Evolutionary conservation across 768 basidiomycete genomes (phyloP).

Genomic region (Lentinula sp.): DNA sequence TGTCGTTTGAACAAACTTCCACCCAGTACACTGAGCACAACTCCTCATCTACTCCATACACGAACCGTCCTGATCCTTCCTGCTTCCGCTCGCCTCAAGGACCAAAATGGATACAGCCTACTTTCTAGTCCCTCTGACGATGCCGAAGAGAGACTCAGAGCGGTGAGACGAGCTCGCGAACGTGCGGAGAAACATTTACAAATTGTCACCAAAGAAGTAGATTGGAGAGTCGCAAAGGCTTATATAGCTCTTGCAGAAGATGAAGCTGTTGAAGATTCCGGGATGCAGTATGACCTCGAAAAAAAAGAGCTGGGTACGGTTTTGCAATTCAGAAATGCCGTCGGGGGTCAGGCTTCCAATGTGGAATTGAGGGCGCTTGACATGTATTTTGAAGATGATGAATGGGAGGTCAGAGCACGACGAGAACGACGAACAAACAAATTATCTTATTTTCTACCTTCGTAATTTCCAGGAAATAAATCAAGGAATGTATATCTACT

Average conservation of each 20-base stretch:
- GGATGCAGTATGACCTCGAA: conserved; percentile 21
- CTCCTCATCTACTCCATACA: conserved; percentile 71
- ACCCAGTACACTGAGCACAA: conserved; percentile 56
- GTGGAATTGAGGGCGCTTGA: conserved; percentile 50
- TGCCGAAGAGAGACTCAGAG: conserved; percentile 27
- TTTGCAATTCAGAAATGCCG: conserved; percentile 4
- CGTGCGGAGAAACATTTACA: conserved; percentile 58
- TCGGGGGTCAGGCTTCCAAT: conserved; percentile 9
- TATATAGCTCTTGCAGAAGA: conserved; percentile 66
- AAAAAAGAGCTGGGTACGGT: conserved; percentile 21
- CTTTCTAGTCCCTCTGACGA: conserved; percentile 17
- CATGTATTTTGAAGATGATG: conserved; percentile 59
- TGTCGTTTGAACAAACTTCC: conserved; percentile 67
- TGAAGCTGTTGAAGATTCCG: conserved; percentile 18
- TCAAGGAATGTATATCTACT: too few relatives aligned
- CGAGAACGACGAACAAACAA: not conserved
- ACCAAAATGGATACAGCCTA: not conserved
- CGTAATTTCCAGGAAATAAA: too few relatives aligned
- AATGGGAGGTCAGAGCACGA: conserved; percentile 47
- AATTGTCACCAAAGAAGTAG: conserved; percentile 61
- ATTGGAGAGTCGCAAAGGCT: conserved; percentile 59
- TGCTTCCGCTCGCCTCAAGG: conserved; percentile 18
- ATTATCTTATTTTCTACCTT: not conserved
- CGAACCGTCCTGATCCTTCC: conserved; percentile 53
- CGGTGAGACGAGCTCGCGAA: conserved; percentile 41